Percentiles rank a stretch among this genome's conserved stretches.
These are phyloP conservation scores for Hypericum perforatum DNA, from an alignment of 345 rosid species.

Conservation along the genomic window DNA sequence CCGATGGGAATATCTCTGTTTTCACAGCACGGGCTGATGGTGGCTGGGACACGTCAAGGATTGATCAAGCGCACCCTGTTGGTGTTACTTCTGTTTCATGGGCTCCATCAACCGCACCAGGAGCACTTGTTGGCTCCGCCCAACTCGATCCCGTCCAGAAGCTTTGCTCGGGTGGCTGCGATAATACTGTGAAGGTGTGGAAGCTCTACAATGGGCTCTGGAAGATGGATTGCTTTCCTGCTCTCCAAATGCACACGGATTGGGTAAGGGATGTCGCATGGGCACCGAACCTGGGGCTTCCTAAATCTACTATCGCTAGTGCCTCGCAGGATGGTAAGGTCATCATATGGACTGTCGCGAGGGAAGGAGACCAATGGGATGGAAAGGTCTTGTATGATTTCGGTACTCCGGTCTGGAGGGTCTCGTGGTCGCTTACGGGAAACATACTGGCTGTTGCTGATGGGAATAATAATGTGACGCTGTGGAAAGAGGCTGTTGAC, in stretches of 20 bases:
- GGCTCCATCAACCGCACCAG: conserved; percentile 20
- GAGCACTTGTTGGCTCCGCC: conserved; percentile 14
- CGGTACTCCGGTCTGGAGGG: conserved; percentile 17
- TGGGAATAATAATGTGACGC: conserved; percentile 11
- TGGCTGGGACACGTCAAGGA: conserved; percentile 15
- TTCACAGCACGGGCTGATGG: conserved; percentile 12
- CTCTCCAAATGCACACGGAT: conserved; percentile 20
- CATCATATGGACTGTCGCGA: conserved; percentile 16
- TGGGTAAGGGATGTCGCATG: conserved; percentile 19
- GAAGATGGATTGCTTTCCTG: conserved; percentile 21
- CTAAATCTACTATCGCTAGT: conserved; percentile 18
- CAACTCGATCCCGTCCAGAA: conserved; percentile 15
- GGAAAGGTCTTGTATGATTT: conserved; percentile 17
- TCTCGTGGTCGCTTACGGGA: conserved; percentile 18
- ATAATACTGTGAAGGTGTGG: conserved; percentile 20
- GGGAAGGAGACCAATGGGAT: conserved; percentile 17
- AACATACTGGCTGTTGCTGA: conserved; percentile 22
- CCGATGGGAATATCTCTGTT: conserved; percentile 16
- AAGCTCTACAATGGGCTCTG: conserved; percentile 14
- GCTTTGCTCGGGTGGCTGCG: conserved; percentile 22
- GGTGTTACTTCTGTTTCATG: conserved; percentile 19
- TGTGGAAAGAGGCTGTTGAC: conserved; percentile 22
- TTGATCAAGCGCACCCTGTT: conserved; percentile 20
- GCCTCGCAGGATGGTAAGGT: conserved; percentile 19
- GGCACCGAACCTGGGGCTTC: conserved; percentile 21